Evolutionary conservation across 768 basidiomycete genomes (phyloP), one percentile per base, ranked within the genome.

Genomic region (Sporobolomyces pararoseus): DNA sequence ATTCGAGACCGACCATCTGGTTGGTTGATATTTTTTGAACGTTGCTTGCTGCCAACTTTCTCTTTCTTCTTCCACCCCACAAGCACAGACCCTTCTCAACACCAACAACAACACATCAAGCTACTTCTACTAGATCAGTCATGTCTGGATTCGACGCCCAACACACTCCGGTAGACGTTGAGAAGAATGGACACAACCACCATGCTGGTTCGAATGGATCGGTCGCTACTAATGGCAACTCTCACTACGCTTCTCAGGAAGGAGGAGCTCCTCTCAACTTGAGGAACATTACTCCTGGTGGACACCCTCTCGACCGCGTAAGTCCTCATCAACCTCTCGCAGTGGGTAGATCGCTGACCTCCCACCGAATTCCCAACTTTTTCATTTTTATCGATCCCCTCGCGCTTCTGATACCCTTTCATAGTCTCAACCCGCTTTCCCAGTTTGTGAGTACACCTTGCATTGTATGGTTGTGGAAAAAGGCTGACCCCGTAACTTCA

Each of bases 391-490:
- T 23, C 21, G 46, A 47, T n/a, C n/a, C n/a, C n/a, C n/a, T n/a
- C n/a, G n/a, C n/a, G n/a, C 46, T 47, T 13, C 23, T 47, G 46
- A 14, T 47, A 7, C 46, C 46, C 46, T 47, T n/a, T 50, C 63
- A 51, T 78, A 79, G 57, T 72, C 10, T 42, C 39, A 42, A 42
- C 39, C 76, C 13, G 76, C 74, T 31, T 76, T 77, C 73, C 75
- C 76, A 3, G 65, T 75, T 49, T 80, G n/a, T n/a, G n/a, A n/a
- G n/a, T n/a, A n/a, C n/a, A n/a, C n/a, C n/a, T n/a, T n/a, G n/a
- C n/a, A n/a, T n/a, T n/a, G n/a, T n/a, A n/a, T n/a, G n/a, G n/a
- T n/a, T n/a, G n/a, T n/a, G n/a, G n/a, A n/a, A n/a, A n/a, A n/a
- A n/a, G n/a, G n/a, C n/a, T n/a, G n/a, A n/a, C n/a, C n/a, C n/a